These are phyloP conservation scores for Fusarium fujikuroi DNA, from an alignment of 2,329 filamentous ascomycete species.

Conservation along the genomic window DNA sequence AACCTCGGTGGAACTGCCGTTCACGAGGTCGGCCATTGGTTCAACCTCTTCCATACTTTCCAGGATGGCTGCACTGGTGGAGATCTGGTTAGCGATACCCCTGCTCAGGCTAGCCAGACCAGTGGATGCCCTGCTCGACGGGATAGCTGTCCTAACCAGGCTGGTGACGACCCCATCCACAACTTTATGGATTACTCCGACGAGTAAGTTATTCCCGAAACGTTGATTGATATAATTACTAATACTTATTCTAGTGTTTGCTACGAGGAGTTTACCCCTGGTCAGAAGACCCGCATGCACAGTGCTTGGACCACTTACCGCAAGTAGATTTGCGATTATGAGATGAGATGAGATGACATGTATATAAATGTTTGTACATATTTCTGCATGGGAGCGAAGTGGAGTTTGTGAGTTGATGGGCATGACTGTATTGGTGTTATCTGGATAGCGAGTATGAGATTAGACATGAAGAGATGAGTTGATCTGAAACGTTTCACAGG, in stretches of 20 bases:
- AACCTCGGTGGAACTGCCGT: slow-evolving; percentile 45
- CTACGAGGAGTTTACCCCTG: slow-evolving; percentile 41
- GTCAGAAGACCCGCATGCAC: slow-evolving; percentile 36
- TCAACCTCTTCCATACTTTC: slow-evolving; percentile 56
- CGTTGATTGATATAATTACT: accelerated
- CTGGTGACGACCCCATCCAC: slow-evolving; percentile 50
- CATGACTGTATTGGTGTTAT: background rate
- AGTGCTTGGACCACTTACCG: slow-evolving; percentile 38
- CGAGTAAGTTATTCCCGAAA: slow-evolving; percentile 47
- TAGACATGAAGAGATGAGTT: background rate
- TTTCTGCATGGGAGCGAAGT: background rate
- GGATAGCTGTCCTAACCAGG: slow-evolving; percentile 48
- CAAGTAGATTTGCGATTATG: background rate
- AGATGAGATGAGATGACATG: background rate
- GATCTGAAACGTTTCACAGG: background rate
- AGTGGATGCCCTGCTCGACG: slow-evolving; percentile 50
- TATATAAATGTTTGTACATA: background rate
- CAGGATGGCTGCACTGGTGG: slow-evolving; percentile 50
- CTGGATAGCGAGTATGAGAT: background rate
- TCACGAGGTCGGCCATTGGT: slow-evolving; percentile 56
- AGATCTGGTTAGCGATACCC: slow-evolving; percentile 55
- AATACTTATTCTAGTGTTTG: slow-evolving; percentile 17
- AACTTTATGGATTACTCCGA: slow-evolving; percentile 55
- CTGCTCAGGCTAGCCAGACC: slow-evolving; percentile 48
- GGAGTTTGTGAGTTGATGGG: background rate